Conservation (phyloP, 1,139 yeast genomes). For the Candida tunisiensis region DNA sequence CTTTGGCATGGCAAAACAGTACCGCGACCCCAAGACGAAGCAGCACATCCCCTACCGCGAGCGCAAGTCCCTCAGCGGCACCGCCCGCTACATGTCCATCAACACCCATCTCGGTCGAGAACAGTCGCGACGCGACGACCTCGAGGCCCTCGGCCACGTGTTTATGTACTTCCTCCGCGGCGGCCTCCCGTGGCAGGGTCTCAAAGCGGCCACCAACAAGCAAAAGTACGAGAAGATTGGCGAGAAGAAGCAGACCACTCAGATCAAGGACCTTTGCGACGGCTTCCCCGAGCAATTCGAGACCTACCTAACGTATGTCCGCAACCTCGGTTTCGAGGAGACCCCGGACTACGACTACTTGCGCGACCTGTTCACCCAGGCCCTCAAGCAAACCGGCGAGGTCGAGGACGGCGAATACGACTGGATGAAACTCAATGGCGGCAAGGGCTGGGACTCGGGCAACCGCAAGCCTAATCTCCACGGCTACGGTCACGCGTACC, state of each 20-base stretch:
- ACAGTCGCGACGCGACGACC: slow-evolving; percentile 88
- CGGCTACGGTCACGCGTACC: slow-evolving; percentile 69
- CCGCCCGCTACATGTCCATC: slow-evolving; percentile 95
- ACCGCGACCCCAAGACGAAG: slow-evolving; percentile 86
- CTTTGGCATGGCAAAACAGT: slow-evolving; percentile 97
- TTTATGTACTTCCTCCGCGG: slow-evolving; percentile 88
- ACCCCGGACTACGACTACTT: slow-evolving; percentile 88
- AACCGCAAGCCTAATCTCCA: slow-evolving; percentile 80
- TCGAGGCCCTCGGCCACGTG: slow-evolving; percentile 92
- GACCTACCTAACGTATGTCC: slow-evolving; percentile 67
- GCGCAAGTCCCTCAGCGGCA: slow-evolving; percentile 84
- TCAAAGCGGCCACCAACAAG: slow-evolving; percentile 95
- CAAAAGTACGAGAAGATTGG: slow-evolving; percentile 95
- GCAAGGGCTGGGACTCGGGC: slow-evolving; percentile 79
- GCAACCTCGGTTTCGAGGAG: slow-evolving; percentile 77
- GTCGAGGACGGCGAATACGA: slow-evolving; percentile 78
- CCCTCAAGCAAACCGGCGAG: slow-evolving; percentile 54
- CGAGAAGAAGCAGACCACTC: slow-evolving; percentile 78
- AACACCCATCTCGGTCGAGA: slow-evolving; percentile 96
- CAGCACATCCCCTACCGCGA: slow-evolving; percentile 95
- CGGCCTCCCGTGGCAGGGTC: slow-evolving; percentile 96
- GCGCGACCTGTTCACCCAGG: slow-evolving; percentile 57
- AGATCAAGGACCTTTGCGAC: slow-evolving; percentile 59
- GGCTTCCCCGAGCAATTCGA: slow-evolving; percentile 82
- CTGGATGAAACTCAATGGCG: slow-evolving; percentile 87